phyloP scores from a whole-genome alignment of 164 flowering plant species.

The Kalanchoe fedtschenkoi region DNA sequence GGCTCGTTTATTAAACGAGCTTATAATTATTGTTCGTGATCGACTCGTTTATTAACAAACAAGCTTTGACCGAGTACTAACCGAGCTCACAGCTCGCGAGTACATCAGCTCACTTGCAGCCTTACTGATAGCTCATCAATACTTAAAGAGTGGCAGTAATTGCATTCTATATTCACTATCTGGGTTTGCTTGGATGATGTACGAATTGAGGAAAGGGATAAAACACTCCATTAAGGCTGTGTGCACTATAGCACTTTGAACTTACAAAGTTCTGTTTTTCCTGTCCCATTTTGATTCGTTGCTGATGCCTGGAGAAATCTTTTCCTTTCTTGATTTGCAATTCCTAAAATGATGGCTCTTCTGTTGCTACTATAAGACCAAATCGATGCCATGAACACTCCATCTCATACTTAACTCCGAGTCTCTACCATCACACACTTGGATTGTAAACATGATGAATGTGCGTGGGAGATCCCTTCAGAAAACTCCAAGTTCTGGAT shows the following conservation, averaged over 20 bases:
- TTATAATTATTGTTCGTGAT: too few species aligned
- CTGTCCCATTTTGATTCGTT: neutral
- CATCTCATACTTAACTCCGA: neutral
- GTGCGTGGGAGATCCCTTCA: neutral
- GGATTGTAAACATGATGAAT: neutral
- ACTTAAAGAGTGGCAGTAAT: too few species aligned
- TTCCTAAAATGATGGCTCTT: neutral
- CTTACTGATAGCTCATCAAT: too few species aligned
- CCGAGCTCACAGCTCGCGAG: too few species aligned
- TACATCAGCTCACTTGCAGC: too few species aligned
- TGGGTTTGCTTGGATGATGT: neutral
- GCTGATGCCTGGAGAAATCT: neutral
- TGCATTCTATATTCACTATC: too few species aligned
- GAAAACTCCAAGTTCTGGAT: slow-evolving; percentile 9
- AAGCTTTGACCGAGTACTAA: too few species aligned
- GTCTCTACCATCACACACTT: neutral
- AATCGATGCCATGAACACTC: neutral
- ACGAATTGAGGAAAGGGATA: neutral
- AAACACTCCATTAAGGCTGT: neutral
- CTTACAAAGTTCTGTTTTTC: neutral
- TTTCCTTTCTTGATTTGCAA: neutral
- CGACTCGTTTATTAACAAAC: too few species aligned
- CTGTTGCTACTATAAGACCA: neutral
- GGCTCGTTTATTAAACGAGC: too few species aligned
- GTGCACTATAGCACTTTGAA: neutral